These are phyloP conservation scores for Royoungia palumana DNA, from an alignment of 768 basidiomycete species.

Conservation along the genomic window DNA sequence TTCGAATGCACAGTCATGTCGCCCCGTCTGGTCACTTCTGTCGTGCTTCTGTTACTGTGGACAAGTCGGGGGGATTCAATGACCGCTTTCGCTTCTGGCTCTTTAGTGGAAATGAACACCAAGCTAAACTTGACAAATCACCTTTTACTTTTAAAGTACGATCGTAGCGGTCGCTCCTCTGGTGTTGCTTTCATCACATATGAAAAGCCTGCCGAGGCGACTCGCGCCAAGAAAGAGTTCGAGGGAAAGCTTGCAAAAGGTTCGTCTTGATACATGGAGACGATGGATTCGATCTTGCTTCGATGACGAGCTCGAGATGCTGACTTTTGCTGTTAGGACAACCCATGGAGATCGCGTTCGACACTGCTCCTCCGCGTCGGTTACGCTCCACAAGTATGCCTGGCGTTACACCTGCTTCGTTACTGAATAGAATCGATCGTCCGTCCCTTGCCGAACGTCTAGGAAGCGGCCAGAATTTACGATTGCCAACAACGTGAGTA, in stretches of 20 bases:
- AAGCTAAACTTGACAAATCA: too few relatives aligned
- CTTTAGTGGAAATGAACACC: too few relatives aligned
- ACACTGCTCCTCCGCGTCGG: slow-evolving; percentile 44
- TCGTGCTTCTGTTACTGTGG: too few relatives aligned
- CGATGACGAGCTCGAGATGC: background rate
- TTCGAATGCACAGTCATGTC: too few relatives aligned
- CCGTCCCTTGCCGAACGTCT: slow-evolving; percentile 67
- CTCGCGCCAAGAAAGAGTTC: slow-evolving; percentile 77
- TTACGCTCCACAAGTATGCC: slow-evolving; percentile 48
- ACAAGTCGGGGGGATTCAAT: too few relatives aligned
- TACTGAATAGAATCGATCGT: slow-evolving; percentile 74
- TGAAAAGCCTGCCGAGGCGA: slow-evolving; percentile 75
- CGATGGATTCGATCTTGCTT: background rate
- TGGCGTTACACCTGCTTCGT: slow-evolving; percentile 46
- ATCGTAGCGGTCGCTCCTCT: too few relatives aligned
- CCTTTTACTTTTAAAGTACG: too few relatives aligned
- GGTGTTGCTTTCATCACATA: slow-evolving; percentile 79
- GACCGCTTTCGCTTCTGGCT: too few relatives aligned
- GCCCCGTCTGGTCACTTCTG: too few relatives aligned
- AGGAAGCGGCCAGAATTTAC: slow-evolving; percentile 40
- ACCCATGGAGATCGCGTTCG: slow-evolving; percentile 69
- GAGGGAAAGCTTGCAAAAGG: slow-evolving; percentile 89
- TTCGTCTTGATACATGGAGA: slow-evolving; percentile 25
- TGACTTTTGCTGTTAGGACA: slow-evolving; percentile 49
- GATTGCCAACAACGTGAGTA: slow-evolving; percentile 13